phyloP scores from a whole-genome alignment of 345 rosid genomes.

The Rhodamnia rubescens region DNA sequence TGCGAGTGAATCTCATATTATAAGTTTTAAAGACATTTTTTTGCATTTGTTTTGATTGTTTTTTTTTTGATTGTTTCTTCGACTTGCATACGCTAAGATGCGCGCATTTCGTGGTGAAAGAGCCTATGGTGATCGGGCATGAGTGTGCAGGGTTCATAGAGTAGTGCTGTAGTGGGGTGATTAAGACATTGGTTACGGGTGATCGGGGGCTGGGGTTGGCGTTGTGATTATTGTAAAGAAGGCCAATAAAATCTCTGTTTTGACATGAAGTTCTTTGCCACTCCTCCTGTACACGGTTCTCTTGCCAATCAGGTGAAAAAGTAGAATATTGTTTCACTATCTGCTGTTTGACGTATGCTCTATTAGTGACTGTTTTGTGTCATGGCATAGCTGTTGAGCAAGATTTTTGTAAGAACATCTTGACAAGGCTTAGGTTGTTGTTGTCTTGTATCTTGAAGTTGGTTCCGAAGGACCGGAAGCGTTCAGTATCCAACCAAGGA shows the following conservation, averaged over 20 bases:
- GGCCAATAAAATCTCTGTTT: slow-evolving; percentile 86
- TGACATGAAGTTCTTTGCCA: slow-evolving; percentile 83
- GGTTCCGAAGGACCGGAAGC: no score
- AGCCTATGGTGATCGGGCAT: slow-evolving; percentile 91
- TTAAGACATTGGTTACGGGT: slow-evolving; percentile 43
- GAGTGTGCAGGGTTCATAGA: slow-evolving; percentile 86
- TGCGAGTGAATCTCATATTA: not conserved
- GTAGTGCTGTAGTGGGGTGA: slow-evolving; percentile 76
- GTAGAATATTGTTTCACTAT: not conserved
- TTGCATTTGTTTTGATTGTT: not conserved
- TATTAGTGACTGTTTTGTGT: not conserved
- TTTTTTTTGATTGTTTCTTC: not conserved
- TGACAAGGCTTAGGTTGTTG: not conserved
- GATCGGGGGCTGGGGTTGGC: slow-evolving; percentile 83
- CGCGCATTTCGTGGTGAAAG: slow-evolving; percentile 63
- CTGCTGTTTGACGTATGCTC: not conserved
- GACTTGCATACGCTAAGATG: slow-evolving; percentile 45
- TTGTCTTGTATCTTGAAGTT: no score
- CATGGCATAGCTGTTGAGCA: not conserved
- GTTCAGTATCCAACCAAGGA: no score
- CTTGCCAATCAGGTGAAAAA: slow-evolving; percentile 58
- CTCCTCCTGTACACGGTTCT: slow-evolving; percentile 86
- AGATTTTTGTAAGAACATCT: not conserved
- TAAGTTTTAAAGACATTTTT: not conserved
- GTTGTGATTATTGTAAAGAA: slow-evolving; percentile 52